These are phyloP conservation scores for Immersiella caudata DNA, from an alignment of 495 filamentous ascomycete species.

Conservation along the genomic window DNA sequence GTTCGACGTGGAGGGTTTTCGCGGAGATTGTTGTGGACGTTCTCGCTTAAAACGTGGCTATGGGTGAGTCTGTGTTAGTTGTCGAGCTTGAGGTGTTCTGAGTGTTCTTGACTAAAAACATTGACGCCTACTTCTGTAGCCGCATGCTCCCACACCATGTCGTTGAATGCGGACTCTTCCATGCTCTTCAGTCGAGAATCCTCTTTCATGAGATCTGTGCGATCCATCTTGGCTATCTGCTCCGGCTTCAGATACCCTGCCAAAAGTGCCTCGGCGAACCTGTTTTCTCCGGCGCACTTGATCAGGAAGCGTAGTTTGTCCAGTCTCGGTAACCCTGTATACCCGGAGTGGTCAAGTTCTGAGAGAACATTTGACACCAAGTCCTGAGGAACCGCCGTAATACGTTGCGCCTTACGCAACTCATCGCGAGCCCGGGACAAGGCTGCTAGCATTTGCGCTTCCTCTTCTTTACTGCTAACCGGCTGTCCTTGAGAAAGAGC, in stretches of 20 bases:
- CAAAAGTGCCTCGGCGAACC: slow-evolving; percentile 35
- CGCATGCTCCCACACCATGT: neutral
- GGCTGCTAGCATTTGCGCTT: neutral
- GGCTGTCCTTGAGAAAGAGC: neutral
- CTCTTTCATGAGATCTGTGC: neutral
- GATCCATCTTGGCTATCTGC: slow-evolving; percentile 14
- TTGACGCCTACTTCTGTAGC: slow-evolving; percentile 1
- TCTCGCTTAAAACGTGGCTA: neutral
- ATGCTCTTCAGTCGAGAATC: neutral
- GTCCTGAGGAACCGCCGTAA: neutral
- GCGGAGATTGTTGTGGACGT: neutral
- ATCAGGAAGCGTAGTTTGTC: slow-evolving; percentile 28
- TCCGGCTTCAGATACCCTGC: slow-evolving; percentile 24
- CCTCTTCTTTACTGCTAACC: neutral
- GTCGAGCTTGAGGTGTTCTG: neutral
- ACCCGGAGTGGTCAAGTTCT: neutral
- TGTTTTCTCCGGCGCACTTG: slow-evolving; percentile 4
- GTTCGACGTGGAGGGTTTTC: neutral
- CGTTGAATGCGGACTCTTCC: neutral
- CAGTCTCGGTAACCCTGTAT: slow-evolving; percentile 21
- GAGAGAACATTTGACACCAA: neutral
- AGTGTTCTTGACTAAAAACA: neutral
- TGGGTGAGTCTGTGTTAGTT: neutral
- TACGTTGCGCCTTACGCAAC: neutral
- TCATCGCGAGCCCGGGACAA: neutral